Conservation (phyloP, 2,329 filamentous ascomycete genomes). For the Canariomyces notabilis region DNA sequence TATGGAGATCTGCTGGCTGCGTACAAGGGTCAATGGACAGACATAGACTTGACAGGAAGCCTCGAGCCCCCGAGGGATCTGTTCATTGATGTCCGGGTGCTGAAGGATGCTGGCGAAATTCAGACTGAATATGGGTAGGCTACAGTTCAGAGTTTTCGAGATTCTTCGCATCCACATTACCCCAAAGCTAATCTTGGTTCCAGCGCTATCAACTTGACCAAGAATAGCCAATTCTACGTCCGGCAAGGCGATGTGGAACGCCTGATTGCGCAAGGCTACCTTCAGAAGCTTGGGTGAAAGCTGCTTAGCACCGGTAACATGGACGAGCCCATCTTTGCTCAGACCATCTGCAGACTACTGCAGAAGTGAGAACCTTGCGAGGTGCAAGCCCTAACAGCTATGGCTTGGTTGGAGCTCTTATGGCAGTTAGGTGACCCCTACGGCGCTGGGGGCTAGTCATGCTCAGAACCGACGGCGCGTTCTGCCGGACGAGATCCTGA, state of each 20-base stretch:
- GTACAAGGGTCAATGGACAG: conserved; percentile 97
- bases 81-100: conserved; percentile 92
- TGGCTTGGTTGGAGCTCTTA: neutral
- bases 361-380: neutral
- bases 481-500: conserved; percentile 11
- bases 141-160: neutral
- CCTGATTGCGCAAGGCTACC: conserved; percentile 87
- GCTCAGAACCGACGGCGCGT: conserved; percentile 3
- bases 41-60: conserved; percentile 91
- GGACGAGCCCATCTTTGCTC: neutral
- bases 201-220: conserved; percentile 90
- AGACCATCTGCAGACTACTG: neutral
- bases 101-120: conserved; percentile 97
- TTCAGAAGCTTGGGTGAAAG: conserved; percentile 77
- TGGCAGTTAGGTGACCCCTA: no score
- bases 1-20: conserved; percentile 91
- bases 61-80: conserved; percentile 90
- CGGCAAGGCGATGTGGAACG: conserved; percentile 93
- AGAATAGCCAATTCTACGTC: conserved; percentile 98
- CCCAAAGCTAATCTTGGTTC: conserved; percentile 23
- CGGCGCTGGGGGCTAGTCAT: neutral
- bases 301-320: neutral
- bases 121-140: conserved; percentile 96
- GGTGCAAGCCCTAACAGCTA: neutral
- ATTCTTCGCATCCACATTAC: neutral